Evolutionary conservation across 2,329 filamentous ascomycete species (phyloP), one percentile per base, ranked within the genome.

Genomic region (Penicillium sp.): DNA sequence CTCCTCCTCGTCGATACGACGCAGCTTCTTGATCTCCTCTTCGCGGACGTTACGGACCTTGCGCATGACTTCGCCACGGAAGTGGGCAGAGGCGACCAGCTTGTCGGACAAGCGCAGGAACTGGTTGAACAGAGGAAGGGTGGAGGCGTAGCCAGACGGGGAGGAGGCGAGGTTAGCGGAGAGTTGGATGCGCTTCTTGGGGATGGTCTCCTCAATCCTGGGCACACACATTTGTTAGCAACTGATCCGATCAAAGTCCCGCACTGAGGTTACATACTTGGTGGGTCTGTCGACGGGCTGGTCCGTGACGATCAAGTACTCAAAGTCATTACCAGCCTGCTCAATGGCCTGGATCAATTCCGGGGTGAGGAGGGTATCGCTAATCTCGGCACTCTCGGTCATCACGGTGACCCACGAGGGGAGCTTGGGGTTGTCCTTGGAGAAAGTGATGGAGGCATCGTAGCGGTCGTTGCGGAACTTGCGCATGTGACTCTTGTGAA

Each of bases 381-480:
- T 97, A 67, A 99, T 88, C 78, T 97, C 94, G 57, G 92, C 92
- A 76, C 88, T 96, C 82, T 99, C 94, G 71, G 87, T 95, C 94
- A 99, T 97, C 70, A 97, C 86, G 13, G 91, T 96, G 54, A 88
- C 82, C 92, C 92, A 99, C 62, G 83, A 78, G 34, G 94, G 93
- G 34, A 99, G 85, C 81, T 96, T 97, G 54, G 88, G 73, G 77
- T 92, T 86, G 70, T 99, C 94, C 82, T 96, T 96, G 72, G 93
- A 97, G 63, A 87, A 87, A 41, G 94, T 97, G 65, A 99, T 84
- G 52, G 91, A 96, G 53, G 97, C 81, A 73, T 99, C 94, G 78
- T 97, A 99, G 67, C 94, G 90, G 62, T 96, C 91, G 47, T 96
- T 90, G 60, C 94, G 89, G 67, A 96, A 84, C 68, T 85, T 81